These are phyloP conservation scores for Starmera stellimalicola DNA, from an alignment of 1,139 yeast genomes.

Conservation along the genomic window DNA sequence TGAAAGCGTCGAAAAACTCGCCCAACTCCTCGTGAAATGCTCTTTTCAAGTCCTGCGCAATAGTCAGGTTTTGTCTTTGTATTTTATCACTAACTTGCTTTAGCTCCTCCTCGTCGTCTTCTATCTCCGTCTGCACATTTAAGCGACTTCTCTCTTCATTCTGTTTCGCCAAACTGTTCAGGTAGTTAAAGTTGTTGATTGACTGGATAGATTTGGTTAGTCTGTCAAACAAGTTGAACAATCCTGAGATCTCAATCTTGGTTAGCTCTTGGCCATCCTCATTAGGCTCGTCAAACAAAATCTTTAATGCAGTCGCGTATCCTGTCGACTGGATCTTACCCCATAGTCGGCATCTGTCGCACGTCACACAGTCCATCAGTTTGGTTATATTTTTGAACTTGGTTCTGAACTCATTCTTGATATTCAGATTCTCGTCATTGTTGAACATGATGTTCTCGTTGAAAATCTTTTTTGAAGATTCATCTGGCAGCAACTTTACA, in stretches of 20 bases:
- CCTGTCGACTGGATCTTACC: slow-evolving; percentile 96
- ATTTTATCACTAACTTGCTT: slow-evolving; percentile 11
- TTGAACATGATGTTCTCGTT: slow-evolving; percentile 45
- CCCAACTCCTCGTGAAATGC: slow-evolving; percentile 45
- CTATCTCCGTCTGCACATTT: neutral
- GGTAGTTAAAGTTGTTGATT: slow-evolving; percentile 56
- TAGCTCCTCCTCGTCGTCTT: neutral
- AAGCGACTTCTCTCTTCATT: neutral
- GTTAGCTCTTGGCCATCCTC: slow-evolving; percentile 45
- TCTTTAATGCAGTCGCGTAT: slow-evolving; percentile 90
- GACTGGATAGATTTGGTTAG: slow-evolving; percentile 77
- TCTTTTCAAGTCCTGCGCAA: slow-evolving; percentile 23
- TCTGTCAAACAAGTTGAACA: slow-evolving; percentile 86
- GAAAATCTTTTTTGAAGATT: slow-evolving; percentile 37
- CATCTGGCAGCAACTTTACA: slow-evolving; percentile 21
- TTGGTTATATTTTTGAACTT: slow-evolving; percentile 86
- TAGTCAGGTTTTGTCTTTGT: slow-evolving; percentile 9
- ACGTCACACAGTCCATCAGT: slow-evolving; percentile 96
- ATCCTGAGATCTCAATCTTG: slow-evolving; percentile 81
- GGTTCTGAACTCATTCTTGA: slow-evolving; percentile 73
- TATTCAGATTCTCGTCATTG: slow-evolving; percentile 30
- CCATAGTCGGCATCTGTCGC: slow-evolving; percentile 97
- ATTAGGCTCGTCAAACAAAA: slow-evolving; percentile 60
- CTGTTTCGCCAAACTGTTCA: slow-evolving; percentile 16
- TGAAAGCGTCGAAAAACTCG: slow-evolving; percentile 54